Conservation (phyloP, 805 yeast species). For the Tetrapisispora iriomotensis region DNA sequence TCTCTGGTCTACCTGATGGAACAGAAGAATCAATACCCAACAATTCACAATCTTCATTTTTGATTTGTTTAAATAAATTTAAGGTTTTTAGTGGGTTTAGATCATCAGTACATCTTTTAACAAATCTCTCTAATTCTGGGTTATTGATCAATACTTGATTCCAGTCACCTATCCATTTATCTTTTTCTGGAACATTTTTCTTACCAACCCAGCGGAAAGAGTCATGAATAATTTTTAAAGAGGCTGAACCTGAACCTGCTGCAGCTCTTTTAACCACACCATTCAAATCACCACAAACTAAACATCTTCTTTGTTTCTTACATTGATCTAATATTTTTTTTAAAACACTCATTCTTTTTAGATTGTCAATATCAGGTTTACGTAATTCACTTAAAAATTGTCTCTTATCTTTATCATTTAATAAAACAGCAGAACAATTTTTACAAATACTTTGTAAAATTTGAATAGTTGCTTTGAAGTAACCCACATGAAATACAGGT, state of each 20-base stretch:
- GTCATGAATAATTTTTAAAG: conserved; percentile 90
- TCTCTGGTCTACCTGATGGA: conserved; percentile 88
- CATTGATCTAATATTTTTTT: conserved; percentile 84
- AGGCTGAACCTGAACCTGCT: conserved; percentile 84
- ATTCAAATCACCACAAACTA: conserved; percentile 76
- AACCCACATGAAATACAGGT: conserved; percentile 97
- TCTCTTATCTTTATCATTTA: conserved; percentile 64
- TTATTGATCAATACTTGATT: conserved; percentile 60
- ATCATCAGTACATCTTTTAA: conserved; percentile 84
- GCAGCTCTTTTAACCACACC: conserved; percentile 98
- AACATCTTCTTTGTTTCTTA: conserved; percentile 87
- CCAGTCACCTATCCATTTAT: conserved; percentile 80
- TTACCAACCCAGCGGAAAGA: conserved; percentile 94
- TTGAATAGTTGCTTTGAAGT: conserved; percentile 81
- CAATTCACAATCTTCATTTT: conserved; percentile 83
- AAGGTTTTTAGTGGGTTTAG: conserved; percentile 85
- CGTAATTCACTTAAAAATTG: conserved; percentile 68
- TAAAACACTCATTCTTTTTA: conserved; percentile 82
- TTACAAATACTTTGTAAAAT: conserved; percentile 89
- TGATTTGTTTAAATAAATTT: conserved; percentile 75
- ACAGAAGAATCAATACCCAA: conserved; percentile 76
- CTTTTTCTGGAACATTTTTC: conserved; percentile 74
- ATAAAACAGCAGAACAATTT: conserved; percentile 66
- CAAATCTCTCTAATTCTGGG: conserved; percentile 83
- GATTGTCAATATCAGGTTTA: conserved; percentile 79